phyloP scores from a whole-genome alignment of 345 rosid genomes.

The Nephelium lappaceum region DNA sequence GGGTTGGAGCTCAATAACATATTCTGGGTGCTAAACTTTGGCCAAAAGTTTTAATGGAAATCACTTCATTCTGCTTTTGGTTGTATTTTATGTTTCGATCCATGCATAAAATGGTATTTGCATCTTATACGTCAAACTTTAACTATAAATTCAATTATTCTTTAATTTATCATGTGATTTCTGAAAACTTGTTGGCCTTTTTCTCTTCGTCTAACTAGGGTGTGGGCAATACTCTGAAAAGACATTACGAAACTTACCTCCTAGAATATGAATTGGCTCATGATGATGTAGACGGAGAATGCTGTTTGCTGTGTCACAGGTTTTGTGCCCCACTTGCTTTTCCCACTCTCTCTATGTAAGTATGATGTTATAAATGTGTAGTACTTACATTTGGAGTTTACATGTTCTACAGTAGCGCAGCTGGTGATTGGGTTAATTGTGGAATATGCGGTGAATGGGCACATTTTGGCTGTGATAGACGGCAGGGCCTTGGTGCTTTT shows the following conservation, averaged over 20 bases:
- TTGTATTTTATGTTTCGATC: conserved; percentile 6
- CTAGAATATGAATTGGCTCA: conserved; percentile 96
- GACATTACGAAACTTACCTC: conserved; percentile 96
- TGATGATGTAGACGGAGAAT: conserved; percentile 98
- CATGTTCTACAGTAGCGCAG: conserved; percentile 80
- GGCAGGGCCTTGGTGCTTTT: conserved; percentile 98
- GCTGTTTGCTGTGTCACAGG: conserved; percentile 98
- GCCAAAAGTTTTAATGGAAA: background rate
- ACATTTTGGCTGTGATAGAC: conserved; percentile 97
- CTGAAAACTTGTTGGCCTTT: conserved; percentile 4
- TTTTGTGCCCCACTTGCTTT: conserved; percentile 23
- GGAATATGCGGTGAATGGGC: conserved; percentile 99
- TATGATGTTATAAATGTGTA: background rate
- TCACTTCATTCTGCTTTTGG: background rate
- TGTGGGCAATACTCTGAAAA: conserved; percentile 91
- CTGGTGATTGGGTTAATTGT: conserved; percentile 99
- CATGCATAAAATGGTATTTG: background rate
- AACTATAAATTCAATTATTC: background rate
- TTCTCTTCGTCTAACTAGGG: conserved; percentile 54
- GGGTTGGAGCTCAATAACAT: background rate
- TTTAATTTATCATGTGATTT: background rate
- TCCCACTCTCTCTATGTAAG: background rate
- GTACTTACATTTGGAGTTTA: conserved; percentile 26
- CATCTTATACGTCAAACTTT: background rate
- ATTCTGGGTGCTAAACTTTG: background rate